Conservation (phyloP, 495 filamentous ascomycete species). For the Thozetella sp. region DNA sequence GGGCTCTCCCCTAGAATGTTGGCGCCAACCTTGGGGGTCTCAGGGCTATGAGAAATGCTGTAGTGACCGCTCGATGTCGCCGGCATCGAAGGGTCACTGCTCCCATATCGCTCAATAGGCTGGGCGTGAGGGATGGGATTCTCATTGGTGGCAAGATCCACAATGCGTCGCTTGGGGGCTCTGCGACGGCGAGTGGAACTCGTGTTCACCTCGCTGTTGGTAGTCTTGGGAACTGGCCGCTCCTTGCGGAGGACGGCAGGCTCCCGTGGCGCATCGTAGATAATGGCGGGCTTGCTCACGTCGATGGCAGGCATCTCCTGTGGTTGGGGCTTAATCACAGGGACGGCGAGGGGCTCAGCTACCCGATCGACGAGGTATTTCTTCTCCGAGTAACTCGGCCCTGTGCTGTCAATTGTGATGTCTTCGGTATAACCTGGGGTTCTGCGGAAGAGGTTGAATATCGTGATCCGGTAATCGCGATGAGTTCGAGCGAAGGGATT, state of each 20-base stretch:
- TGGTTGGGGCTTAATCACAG: constrained; percentile 69
- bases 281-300: constrained; percentile 63
- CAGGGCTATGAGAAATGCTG: constrained; percentile 40
- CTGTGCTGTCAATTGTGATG: constrained; percentile 81
- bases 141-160: constrained; percentile 75
- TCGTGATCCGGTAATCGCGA: constrained; percentile 78
- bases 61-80: constrained; percentile 36
- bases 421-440: constrained; percentile 91
- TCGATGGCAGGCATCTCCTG: constrained; percentile 61
- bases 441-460: constrained; percentile 96
- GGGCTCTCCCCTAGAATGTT: constrained; percentile 25
- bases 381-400: constrained; percentile 79
- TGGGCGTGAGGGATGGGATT: constrained; percentile 34
- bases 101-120: constrained; percentile 16
- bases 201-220: constrained; percentile 52
- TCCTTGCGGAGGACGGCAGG: constrained; percentile 54
- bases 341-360: constrained; percentile 70
- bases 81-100: constrained; percentile 4
- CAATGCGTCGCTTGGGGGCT: constrained; percentile 73
- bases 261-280: constrained; percentile 48
- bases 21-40: constrained; percentile 20
- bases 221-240: constrained; percentile 37
- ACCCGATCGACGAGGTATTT: constrained; percentile 84
- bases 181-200: constrained; percentile 50
- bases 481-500: constrained; percentile 93